A percentile compares a stretch with the other conserved stretches of the same genome.
Evolutionary conservation across 2,329 filamentous ascomycete genomes (phyloP).

Genomic region (Dactylellina cionopaga): DNA sequence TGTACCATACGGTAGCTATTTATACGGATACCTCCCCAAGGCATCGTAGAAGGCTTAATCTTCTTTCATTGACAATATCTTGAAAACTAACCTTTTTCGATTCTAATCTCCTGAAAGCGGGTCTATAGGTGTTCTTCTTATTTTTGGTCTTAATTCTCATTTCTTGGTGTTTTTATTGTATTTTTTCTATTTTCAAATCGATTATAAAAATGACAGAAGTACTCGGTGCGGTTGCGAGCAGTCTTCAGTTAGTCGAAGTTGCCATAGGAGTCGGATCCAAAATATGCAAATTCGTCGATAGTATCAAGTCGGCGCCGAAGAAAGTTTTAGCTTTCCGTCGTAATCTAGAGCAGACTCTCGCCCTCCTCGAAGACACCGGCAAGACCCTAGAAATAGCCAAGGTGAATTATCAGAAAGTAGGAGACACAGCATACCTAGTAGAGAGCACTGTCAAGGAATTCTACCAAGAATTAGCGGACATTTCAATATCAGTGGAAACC

Average conservation of each 20-base stretch:
- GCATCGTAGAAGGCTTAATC: neutral
- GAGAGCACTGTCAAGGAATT: constrained; percentile 11
- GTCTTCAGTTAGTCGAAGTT: constrained; percentile 26
- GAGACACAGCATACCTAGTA: constrained; percentile 10
- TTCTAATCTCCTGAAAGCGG: constrained; percentile 17
- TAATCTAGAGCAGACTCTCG: constrained; percentile 17
- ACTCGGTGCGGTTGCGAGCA: constrained; percentile 26
- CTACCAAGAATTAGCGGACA: constrained; percentile 16
- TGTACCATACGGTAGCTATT: constrained; percentile 1
- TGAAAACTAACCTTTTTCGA: constrained; percentile 17
- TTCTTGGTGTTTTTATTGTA: neutral
- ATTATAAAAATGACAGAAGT: constrained; percentile 41
- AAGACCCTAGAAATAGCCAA: constrained; percentile 1
- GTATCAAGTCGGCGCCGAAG: constrained; percentile 23
- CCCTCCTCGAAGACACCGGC: constrained; percentile 1
- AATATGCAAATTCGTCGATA: constrained; percentile 28
- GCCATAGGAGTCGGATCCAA: constrained; percentile 17
- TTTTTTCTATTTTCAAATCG: neutral
- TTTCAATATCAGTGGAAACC: constrained; percentile 1
- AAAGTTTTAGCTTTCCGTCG: constrained; percentile 8
- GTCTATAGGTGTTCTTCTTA: constrained; percentile 1
- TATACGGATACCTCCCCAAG: constrained; percentile 11
- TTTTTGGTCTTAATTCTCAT: neutral
- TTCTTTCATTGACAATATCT: neutral
- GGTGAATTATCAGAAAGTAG: constrained; percentile 10